Evolutionary conservation across 225 moss, liverwort and hornwort genomes (phyloP), one percentile per base, ranked within the genome.

Genomic region (Climacium dendroides): DNA sequence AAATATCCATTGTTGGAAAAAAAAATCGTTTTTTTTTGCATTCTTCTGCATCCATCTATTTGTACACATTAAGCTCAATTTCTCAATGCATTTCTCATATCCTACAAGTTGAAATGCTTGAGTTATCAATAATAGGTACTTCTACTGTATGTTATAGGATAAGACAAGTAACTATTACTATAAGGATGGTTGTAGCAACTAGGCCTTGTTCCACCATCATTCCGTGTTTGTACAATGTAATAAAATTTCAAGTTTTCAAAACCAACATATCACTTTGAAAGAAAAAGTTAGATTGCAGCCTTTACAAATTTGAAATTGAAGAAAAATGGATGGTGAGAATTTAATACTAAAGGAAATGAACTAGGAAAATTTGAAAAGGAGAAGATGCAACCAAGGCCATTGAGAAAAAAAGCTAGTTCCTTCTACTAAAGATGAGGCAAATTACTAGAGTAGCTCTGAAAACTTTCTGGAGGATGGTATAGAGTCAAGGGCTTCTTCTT

Each of bases 191-290:
- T 5, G 3, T 34, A 2, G 17, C 2, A 1, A 1, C 20, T 22
- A n/a, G 6, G 1, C n/a, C 11, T n/a, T 66, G 3, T 66, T n/a
- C 3, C 3, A 1, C 11, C 2, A 0, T 67, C n/a, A n/a, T n/a
- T n/a, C 17, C 0, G 1, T 22, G 2, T 69, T 0, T 69, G 0
- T 0, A 0, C 0, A 0, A 24, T 24, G 3, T 14, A 39, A 24
- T 13, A 8, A 41, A 3, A 14, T 41, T 15, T 19, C 11, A 8
- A 70, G 15, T 41, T 25, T 64, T 15, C 3, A 7, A 20, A 41
- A 24, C 4, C 0, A 0, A 4, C 39, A 41, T 70, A 14, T 15
- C 13, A 14, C 47, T 73, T 73, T 47, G 2, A 45, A 28, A 43
- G 7, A 39, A 2, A 6, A 71, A 28, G 13, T 34, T 18, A 64